A percentile compares a stretch with the other conserved stretches of the same genome.
Evolutionary conservation across 176 grass and related monocot species (phyloP).

Genomic region (Musa itinerans): DNA sequence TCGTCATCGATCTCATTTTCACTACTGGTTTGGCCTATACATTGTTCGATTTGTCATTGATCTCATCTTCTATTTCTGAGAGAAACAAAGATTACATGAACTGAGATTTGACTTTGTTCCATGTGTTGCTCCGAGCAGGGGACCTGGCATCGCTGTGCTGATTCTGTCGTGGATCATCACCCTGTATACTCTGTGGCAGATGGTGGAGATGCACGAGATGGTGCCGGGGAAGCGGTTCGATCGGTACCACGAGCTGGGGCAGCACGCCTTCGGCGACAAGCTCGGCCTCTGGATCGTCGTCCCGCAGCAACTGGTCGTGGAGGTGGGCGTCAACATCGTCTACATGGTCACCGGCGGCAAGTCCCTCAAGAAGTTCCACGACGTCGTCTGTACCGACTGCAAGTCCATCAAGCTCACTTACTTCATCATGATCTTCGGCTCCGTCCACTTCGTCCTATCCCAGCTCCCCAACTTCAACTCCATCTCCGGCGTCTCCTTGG

Average conservation of each 20-base stretch:
- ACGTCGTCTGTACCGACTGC: too few species aligned
- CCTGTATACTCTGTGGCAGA: constrained; percentile 77
- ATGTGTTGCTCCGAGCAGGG: constrained; percentile 17
- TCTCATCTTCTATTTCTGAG: too few species aligned
- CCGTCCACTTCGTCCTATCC: too few species aligned
- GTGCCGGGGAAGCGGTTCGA: constrained; percentile 84
- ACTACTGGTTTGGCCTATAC: too few species aligned
- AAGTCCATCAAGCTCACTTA: too few species aligned
- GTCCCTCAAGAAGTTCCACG: constrained; percentile 54
- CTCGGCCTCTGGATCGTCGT: constrained; percentile 71
- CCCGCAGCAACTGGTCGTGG: constrained; percentile 73
- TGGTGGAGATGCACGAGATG: constrained; percentile 88
- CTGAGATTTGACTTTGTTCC: too few species aligned
- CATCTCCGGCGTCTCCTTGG: too few species aligned
- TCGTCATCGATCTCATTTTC: too few species aligned
- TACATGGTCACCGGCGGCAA: constrained; percentile 81
- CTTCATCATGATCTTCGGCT: too few species aligned
- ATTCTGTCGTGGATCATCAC: constrained; percentile 65
- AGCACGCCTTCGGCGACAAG: constrained; percentile 57
- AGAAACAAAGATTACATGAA: too few species aligned
- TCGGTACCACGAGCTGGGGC: constrained; percentile 72
- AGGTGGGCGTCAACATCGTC: constrained; percentile 55
- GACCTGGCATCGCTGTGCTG: constrained; percentile 40
- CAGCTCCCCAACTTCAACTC: too few species aligned
- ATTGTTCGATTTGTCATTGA: too few species aligned